phyloP scores from a whole-genome alignment of 2,329 filamentous ascomycete species.

The Septoria linicola region DNA sequence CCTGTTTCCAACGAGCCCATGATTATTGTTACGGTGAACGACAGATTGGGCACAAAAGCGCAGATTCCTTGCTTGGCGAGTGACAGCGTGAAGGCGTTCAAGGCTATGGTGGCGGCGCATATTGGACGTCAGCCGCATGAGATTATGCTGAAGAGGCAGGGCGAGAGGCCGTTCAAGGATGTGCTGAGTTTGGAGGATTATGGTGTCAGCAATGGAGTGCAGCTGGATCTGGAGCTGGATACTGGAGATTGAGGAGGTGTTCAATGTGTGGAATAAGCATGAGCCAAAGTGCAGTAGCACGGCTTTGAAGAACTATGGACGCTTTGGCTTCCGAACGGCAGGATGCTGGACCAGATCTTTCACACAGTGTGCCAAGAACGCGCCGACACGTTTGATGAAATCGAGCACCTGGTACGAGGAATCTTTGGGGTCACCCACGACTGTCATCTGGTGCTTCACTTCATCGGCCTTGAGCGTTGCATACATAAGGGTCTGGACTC shows the following conservation, averaged over 20 bases:
- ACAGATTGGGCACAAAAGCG: conserved; percentile 93
- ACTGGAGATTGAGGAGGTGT: conserved; percentile 39
- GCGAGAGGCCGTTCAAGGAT: conserved; percentile 92
- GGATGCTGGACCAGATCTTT: no score
- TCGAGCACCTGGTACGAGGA: no score
- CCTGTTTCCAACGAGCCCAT: conserved; percentile 65
- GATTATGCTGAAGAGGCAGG: conserved; percentile 87
- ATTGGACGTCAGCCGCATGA: conserved; percentile 88
- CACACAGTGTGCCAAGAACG: no score
- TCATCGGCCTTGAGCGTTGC: no score
- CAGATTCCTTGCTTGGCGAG: conserved; percentile 84
- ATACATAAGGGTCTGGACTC: no score
- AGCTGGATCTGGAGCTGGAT: conserved; percentile 50
- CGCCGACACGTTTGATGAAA: no score
- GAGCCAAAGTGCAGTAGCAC: no score
- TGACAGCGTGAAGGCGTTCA: conserved; percentile 82
- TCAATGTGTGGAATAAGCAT: background rate
- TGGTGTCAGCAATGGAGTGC: conserved; percentile 86
- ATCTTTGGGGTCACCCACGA: no score
- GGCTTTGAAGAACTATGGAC: no score
- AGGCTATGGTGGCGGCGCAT: conserved; percentile 83
- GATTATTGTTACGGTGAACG: conserved; percentile 93
- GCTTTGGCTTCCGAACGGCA: no score
- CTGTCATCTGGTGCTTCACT: no score
- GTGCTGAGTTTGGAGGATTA: conserved; percentile 85